Evolutionary conservation across 805 yeast species (phyloP), one percentile per base, ranked within the genome.

Genomic region (Saccharomycopsis synnaedendra): DNA sequence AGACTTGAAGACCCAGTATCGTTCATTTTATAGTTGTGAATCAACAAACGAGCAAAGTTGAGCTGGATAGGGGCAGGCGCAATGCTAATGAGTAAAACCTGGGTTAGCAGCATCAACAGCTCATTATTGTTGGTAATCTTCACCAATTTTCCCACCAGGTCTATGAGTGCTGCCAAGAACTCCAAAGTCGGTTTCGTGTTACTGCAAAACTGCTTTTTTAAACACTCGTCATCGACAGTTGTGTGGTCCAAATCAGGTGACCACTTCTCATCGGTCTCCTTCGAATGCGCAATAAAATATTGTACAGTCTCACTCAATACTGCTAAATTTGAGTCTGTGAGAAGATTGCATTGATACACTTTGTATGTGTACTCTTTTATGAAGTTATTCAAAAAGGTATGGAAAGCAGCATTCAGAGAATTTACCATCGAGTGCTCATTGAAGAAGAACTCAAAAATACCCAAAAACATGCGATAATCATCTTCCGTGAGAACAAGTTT

Each of bases 111-210:
- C 41, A 51, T 11, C 38, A 51, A 32, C 3, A 50, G 46, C 32
- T 51, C 54, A 38, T 51, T 51, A 32, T 51, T 41, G 32, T 51
- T 51, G n/a, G 46, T 49, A n/a, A 51, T 51, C 32, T 46, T 36
- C 28, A 51, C 43, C 9, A 51, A 39, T 11, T 44, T 51, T 9
- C 33, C 42, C 11, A 46, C 39, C 4, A 52, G 49, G 32, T 51
- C 54, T 31, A 51, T 41, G 44, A 51, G 39, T 4, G 49, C 41
- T 5, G 48, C 35, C 9, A 49, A 42, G 11, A 39, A 43, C 31
- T 43, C 34, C 8, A 51, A 37, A 30, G 39, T 41, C 4, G 41
- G 32, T 5, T 45, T 8, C 28, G 38, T 49, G 40, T 49, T 51
- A 19, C 44, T 41, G 31, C 54, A 49, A 31, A 51, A 51, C 28